Evolutionary conservation across 139 green algal species (phyloP), one percentile per base, ranked within the genome.

Genomic region (Micromonas commoda): DNA sequence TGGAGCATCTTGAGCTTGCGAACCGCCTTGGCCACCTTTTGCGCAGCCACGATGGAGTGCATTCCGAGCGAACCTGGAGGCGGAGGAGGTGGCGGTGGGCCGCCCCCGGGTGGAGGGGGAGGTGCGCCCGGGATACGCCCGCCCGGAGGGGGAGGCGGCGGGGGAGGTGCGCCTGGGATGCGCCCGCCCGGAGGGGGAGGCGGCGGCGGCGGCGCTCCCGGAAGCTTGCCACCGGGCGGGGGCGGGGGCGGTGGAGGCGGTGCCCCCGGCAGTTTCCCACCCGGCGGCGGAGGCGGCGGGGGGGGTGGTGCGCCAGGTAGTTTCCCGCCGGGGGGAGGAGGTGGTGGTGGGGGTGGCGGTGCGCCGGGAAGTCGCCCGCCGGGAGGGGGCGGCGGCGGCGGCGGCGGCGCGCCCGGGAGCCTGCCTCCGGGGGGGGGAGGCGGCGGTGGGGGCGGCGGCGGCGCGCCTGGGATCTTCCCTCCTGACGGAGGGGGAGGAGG

Each of bases 1-100:
- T 96, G 91, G 71, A 96, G 82, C 83, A 87, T 82, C 84, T 94
- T 94, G 16, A 96, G 81, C 60, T 85, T 83, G 64, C 79, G 80
- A 39, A 71, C 77, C 83, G 91, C 85, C 65, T 82, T 82, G 5
- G 71, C 85, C 29, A 77, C 80, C 70, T 65, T 85, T 64, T 23
- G 67, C 79, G 53, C 65, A 16, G 2, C 29, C 5, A 45, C 31
- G 6, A 71, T 52, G 32, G 38, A 60, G n/a, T 1, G 52, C 31
- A 33, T 73, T 69, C 24, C 4, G 21, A 68, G 51, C 34, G 64
- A 69, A 20, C 51, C 71, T 28, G 71, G 71, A 2, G 76, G 57
- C 4, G 68, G 65, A 21, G 82, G 80, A 23, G 86, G 86, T 3
- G 87, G 84, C 2, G 85, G 83, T 54, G 85, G 85, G 0, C 80